phyloP scores from a whole-genome alignment of 768 basidiomycete genomes.

The Mycena floridula region DNA sequence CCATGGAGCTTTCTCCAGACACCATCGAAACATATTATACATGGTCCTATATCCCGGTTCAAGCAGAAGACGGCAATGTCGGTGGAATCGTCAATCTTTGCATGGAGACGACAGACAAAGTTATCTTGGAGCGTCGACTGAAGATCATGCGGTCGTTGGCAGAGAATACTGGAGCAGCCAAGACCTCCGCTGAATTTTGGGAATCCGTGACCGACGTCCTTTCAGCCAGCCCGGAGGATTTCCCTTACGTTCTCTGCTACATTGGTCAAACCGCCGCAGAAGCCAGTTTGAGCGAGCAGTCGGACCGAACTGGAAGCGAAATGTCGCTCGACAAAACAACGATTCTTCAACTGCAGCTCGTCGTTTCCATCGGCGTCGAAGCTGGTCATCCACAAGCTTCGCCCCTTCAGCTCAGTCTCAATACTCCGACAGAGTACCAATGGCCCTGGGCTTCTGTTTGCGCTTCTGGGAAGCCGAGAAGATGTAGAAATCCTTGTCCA shows the following conservation, averaged over 20 bases:
- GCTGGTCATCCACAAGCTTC: slow-evolving; percentile 4
- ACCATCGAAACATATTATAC: slow-evolving; percentile 5
- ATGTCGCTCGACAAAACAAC: not conserved
- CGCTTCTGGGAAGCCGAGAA: not conserved
- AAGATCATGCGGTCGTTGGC: not conserved
- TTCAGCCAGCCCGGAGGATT: not conserved
- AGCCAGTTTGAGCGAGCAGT: not conserved
- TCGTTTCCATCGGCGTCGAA: slow-evolving; percentile 2
- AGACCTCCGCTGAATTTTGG: slow-evolving; percentile 4
- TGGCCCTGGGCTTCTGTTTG: slow-evolving; percentile 5
- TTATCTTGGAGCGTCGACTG: slow-evolving; percentile 6
- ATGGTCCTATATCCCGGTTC: slow-evolving; percentile 6
- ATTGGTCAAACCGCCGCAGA: not conserved
- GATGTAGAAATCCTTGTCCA: slow-evolving; percentile 4
- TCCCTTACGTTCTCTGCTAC: slow-evolving; percentile 5
- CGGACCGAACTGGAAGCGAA: not conserved
- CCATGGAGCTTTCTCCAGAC: too few relatives aligned
- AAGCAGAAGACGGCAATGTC: slow-evolving; percentile 1
- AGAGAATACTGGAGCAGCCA: not conserved
- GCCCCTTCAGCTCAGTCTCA: not conserved
- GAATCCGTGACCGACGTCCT: slow-evolving; percentile 3
- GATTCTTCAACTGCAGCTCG: slow-evolving; percentile 2
- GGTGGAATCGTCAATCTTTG: slow-evolving; percentile 4
- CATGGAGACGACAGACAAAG: slow-evolving; percentile 5
- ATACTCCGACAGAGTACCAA: not conserved